Conservation (phyloP, 164 flowering plant species). For the Santalum album region DNA sequence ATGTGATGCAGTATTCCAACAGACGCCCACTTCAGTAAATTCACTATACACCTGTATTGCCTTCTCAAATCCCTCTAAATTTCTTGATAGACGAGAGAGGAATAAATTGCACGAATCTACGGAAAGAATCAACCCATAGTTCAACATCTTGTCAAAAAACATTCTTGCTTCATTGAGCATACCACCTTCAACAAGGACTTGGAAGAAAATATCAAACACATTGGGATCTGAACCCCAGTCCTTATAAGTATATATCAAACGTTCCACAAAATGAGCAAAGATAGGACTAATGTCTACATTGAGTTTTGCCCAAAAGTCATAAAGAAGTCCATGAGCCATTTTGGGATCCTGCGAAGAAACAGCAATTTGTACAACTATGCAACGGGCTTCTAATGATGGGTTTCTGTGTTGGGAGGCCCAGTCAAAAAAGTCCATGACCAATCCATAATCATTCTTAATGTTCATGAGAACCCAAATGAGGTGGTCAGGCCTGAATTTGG, state of each 20-base stretch:
- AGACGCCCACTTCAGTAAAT: conserved; percentile 37
- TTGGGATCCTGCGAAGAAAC: conserved; percentile 39
- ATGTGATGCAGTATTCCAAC: conserved; percentile 45
- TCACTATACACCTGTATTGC: conserved; percentile 28
- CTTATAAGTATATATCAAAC: conserved; percentile 57
- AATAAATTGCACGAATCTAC: conserved; percentile 47
- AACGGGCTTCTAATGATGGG: conserved; percentile 52
- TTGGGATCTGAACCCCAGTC: conserved; percentile 60
- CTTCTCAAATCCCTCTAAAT: conserved; percentile 15
- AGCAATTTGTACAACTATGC: conserved; percentile 50
- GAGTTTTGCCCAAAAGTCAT: conserved; percentile 40
- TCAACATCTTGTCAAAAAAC: conserved; percentile 47
- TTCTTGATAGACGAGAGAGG: conserved; percentile 27
- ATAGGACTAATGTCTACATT: conserved; percentile 20
- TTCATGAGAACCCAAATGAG: conserved; percentile 61
- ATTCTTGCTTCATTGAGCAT: conserved; percentile 37
- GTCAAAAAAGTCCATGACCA: conserved; percentile 46
- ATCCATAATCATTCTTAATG: conserved; percentile 39
- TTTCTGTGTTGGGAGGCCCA: conserved; percentile 45
- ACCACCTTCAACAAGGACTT: conserved; percentile 48
- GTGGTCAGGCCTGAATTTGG: conserved; percentile 43
- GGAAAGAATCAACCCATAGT: conserved; percentile 51
- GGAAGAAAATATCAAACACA: conserved; percentile 58
- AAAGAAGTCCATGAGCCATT: conserved; percentile 35
- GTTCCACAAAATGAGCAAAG: conserved; percentile 32